Base-by-base conservation (phyloP, 2,329 filamentous ascomycete species). In the Paracorniculantispora psalliotae region DNA sequence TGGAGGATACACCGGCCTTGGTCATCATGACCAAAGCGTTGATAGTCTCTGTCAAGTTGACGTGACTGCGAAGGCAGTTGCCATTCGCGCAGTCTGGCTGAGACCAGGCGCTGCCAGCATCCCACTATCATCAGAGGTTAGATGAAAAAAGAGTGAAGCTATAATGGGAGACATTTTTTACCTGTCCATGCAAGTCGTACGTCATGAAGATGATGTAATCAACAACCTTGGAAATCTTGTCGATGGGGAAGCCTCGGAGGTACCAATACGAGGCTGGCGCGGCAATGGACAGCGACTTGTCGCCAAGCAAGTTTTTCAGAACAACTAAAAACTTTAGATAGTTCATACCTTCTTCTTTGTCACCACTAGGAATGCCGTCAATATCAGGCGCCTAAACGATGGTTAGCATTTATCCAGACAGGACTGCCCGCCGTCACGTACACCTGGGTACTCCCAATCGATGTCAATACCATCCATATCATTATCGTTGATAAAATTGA, bases 1-100 rank as follows among this genome's bases (percentile, higher is more conserved):
- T 66, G 0, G 64, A 59, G 1, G 62, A 58, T 8, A 72, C 65
- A 9, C 66, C 64, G 12, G 69, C 69, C 44, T 74, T 72, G 17
- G 72, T 76, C 54, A 73, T 68, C 23, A 76, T 76, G 28, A 67
- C 60, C 1, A 76, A 61, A 4, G 54, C 19, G 19, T 49, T 49
- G 2, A 25, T 37, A 5, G 71, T 75, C 57, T 75, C 72, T 0
- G 74, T 76, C 30, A 66, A 37, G 62, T 77, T 77, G 23, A 75
- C 66, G 49, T 75, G 69, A 3, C 63, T 67, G 2, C 74, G 63
- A 1, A 73, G 63, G 44, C 70, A 73, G 60, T 66, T 68, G 2
- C 70, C 68, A 0, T 39, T 50, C 1, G 55, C 25, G 57, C 74
- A 77, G 9, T 70, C 72, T 3, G 61, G 28, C 7, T 55, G 57